Base-by-base conservation (phyloP, 2,329 filamentous ascomycete genomes). In the Paracoccidioides brasiliensis region DNA sequence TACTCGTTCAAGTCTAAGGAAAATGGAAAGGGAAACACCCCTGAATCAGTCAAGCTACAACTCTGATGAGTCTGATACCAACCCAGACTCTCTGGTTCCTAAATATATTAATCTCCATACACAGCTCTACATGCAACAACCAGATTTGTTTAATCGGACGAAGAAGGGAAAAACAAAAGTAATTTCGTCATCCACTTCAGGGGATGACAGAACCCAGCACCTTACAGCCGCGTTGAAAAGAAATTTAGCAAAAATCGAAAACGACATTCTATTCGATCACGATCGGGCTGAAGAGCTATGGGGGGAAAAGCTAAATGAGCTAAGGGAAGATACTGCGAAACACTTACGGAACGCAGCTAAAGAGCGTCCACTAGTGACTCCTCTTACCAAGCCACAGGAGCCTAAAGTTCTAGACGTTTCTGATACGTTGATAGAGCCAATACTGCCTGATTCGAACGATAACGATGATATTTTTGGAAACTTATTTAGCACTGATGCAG, bases 201-300 rank as follows among this genome's bases (percentile, higher is more conserved):
- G 59, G 59, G 67, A 64, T 66, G 61, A 56, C 58, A 63, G 41
- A n/a, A 49, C 51, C 43, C 42, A 32, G 52, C 60, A 48, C 56
- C 78, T 81, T 58, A 74, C 83, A 45, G 78, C 79, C 8, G 88
- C 83, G 62, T 70, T 95, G 2, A 77, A 85, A 43, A 82, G 83
- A 14, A 94, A 90, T 66, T 73, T 96, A 42, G 78, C 82, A 41
- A 80, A 80, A 58, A 88, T 96, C 44, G 85, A 93, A 64, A 85
- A 81, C 32, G 87, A 91, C 65, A 76, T 89, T 14, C 72, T 91
- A 3, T 90, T 90, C 63, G 86, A 91, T 65, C 79, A 78, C 56
- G 75, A 78, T 48, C 68, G 79, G 38, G 86, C 85, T 4, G 81
- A 87, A 55, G 74, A 80, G 57, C 73, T 79, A 62, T 90, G 86